Evolutionary conservation across 2,329 filamentous ascomycete species (phyloP).

Genomic region (Aspergillus texensis): DNA sequence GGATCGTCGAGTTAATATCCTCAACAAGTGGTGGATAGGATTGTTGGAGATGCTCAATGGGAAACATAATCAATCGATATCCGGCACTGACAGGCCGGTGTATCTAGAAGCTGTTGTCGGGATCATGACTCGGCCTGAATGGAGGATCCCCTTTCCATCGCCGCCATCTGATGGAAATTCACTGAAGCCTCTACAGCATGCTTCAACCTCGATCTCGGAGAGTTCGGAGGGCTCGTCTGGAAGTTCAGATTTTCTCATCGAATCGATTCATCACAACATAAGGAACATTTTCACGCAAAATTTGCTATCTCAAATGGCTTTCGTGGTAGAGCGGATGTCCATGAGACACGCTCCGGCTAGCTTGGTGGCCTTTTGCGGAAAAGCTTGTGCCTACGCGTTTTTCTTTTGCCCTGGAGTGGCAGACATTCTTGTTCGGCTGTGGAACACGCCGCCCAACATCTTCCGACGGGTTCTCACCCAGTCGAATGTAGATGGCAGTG

Average conservation of each 20-base stretch:
- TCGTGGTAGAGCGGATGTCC: conserved; percentile 88
- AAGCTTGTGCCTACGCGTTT: conserved; percentile 89
- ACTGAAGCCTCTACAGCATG: conserved; percentile 37
- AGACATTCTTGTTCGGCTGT: conserved; percentile 79
- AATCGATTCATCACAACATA: conserved; percentile 85
- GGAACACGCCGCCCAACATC: conserved; percentile 70
- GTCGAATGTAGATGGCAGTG: conserved; percentile 63
- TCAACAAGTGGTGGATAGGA: conserved; percentile 89
- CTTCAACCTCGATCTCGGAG: conserved; percentile 51
- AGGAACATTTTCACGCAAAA: conserved; percentile 84
- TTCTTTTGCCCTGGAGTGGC: conserved; percentile 88
- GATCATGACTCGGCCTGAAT: conserved; percentile 87
- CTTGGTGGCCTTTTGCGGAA: conserved; percentile 83
- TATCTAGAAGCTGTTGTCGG: conserved; percentile 77
- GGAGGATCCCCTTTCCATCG: conserved; percentile 72
- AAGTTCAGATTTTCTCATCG: conserved; percentile 68
- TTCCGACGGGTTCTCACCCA: conserved; percentile 73
- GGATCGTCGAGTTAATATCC: conserved; percentile 74
- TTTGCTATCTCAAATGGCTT: conserved; percentile 77
- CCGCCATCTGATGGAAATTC: conserved; percentile 49
- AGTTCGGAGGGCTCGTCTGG: conserved; percentile 56
- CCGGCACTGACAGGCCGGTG: conserved; percentile 79
- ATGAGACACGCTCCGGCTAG: conserved; percentile 71
- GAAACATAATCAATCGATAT: conserved; percentile 72
- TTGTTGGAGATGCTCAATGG: conserved; percentile 81